Base-by-base conservation (phyloP, 805 yeast species). In the Yarrowia alimentaria region DNA sequence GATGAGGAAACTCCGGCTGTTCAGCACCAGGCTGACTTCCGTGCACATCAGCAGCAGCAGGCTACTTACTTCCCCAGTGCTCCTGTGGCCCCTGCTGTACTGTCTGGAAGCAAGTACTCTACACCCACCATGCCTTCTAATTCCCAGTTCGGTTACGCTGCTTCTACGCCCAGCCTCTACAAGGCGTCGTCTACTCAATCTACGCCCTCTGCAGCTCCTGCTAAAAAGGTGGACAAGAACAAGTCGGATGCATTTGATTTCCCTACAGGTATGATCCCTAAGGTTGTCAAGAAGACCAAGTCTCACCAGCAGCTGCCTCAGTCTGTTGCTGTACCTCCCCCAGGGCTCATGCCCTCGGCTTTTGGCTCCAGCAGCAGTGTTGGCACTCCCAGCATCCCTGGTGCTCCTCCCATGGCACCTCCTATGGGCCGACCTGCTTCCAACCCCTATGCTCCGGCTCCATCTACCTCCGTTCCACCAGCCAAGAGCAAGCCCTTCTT, bases 401-500 rank as follows among this genome's bases (percentile, higher is more conserved):
- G 47, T 13, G 25, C 17, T 11, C 47, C 47, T 10, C 33, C 47
- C 19, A 40, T 40, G 47, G 33, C 33, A 18, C 33, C 33, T 14
- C 47, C 32, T 5, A 11, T 7, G 1, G 35, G 28, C 11, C 35
- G 37, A 11, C 50, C 50, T n/a, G 50, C 29, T 6, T n/a, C 19
- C 20, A 30, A 30, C 26, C 50, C 37, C 10, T 43, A 43, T 13
- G 22, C 34, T 25, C 37, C 43, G 25, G 25, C 38, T 29, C 33
- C 35, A 16, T 29, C 29, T 13, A 12, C 42, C 10, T 35, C 49
- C 22, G 21, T 50, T 4, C 9, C 53, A 6, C 43, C 30, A 10
- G 25, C 51, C 4, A 35, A 56, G 16, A 61, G 65, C 21, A 51
- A 57, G 17, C 59, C 66, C 16, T 66, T 66, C 28, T 84, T 81